Conservation (phyloP, 345 rosid genomes). For the Mallotus nudiflorus region DNA sequence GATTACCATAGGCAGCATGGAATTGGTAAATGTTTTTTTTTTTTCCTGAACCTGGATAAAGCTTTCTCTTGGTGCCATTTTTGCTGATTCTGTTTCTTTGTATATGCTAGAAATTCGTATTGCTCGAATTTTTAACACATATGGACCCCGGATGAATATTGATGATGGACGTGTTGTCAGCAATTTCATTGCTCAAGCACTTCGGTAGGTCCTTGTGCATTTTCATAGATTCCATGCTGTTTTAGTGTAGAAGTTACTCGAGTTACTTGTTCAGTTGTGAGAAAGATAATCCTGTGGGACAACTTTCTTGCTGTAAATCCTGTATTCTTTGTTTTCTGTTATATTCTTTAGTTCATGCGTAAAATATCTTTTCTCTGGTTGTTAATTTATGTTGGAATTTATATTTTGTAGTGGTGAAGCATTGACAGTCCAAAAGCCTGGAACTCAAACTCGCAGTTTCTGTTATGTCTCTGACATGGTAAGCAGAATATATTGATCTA, state of each 20-base stretch:
- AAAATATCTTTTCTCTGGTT: not conserved
- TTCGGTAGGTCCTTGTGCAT: slow-evolving; percentile 49
- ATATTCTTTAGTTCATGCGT: not conserved
- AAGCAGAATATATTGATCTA: not conserved
- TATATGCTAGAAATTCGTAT: slow-evolving; percentile 75
- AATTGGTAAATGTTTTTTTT: slow-evolving; percentile 49
- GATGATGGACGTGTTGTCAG: slow-evolving; percentile 99
- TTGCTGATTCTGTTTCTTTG: slow-evolving; percentile 5
- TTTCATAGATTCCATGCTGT: not conserved
- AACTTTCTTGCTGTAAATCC: not conserved
- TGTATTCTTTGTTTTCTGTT: not conserved
- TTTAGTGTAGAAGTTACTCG: too few species aligned
- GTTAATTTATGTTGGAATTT: slow-evolving; percentile 7
- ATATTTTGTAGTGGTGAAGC: slow-evolving; percentile 63
- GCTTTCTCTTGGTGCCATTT: not conserved
- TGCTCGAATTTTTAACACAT: slow-evolving; percentile 97
- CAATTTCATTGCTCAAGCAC: slow-evolving; percentile 99
- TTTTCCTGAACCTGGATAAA: not conserved
- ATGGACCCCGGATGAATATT: slow-evolving; percentile 97
- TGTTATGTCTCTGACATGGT: slow-evolving; percentile 98
- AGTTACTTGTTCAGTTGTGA: not conserved
- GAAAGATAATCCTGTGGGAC: not conserved
- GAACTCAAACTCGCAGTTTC: slow-evolving; percentile 97
- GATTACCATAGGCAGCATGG: slow-evolving; percentile 99
- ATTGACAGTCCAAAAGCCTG: slow-evolving; percentile 93